phyloP scores from a whole-genome alignment of 1,139 yeast species.

The Debaryomyces sp. region DNA sequence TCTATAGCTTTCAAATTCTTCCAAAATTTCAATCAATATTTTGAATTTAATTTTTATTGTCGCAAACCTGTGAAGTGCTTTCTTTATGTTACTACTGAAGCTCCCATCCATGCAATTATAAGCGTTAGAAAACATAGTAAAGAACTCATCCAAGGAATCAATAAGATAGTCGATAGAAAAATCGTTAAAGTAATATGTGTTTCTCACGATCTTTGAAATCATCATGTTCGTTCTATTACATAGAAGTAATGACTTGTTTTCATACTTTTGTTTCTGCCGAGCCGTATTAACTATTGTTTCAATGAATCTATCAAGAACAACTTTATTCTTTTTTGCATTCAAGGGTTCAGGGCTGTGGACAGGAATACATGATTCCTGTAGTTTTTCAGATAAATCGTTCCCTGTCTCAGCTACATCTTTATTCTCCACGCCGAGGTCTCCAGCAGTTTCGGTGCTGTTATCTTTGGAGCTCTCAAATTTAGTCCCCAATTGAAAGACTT shows the following conservation, averaged over 20 bases:
- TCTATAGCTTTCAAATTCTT: slow-evolving; percentile 13
- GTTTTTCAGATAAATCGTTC: not conserved
- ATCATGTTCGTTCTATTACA: slow-evolving; percentile 27
- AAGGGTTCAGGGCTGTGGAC: not conserved
- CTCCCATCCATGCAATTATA: slow-evolving; percentile 10
- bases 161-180: slow-evolving; percentile 10
- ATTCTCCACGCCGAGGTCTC: not conserved
- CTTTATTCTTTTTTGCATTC: not conserved
- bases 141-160: slow-evolving; percentile 8
- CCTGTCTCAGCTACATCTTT: not conserved
- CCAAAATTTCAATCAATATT: slow-evolving; percentile 11
- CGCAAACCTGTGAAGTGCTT: slow-evolving; percentile 11
- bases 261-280: slow-evolving; percentile 33
- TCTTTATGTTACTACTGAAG: slow-evolving; percentile 9
- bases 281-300: slow-evolving; percentile 24
- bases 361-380: not conserved
- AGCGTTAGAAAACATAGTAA: slow-evolving; percentile 6
- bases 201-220: slow-evolving; percentile 12
- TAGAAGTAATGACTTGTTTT: slow-evolving; percentile 33
- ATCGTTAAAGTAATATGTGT: slow-evolving; percentile 11
- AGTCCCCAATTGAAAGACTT: slow-evolving; percentile 41
- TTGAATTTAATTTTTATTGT: slow-evolving; percentile 7
- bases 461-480: not conserved
- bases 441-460: not conserved
- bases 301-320: slow-evolving; percentile 21